These are phyloP conservation scores for Tolypocladium ophioglossoides DNA, from an alignment of 2,329 filamentous ascomycete species.

Conservation along the genomic window DNA sequence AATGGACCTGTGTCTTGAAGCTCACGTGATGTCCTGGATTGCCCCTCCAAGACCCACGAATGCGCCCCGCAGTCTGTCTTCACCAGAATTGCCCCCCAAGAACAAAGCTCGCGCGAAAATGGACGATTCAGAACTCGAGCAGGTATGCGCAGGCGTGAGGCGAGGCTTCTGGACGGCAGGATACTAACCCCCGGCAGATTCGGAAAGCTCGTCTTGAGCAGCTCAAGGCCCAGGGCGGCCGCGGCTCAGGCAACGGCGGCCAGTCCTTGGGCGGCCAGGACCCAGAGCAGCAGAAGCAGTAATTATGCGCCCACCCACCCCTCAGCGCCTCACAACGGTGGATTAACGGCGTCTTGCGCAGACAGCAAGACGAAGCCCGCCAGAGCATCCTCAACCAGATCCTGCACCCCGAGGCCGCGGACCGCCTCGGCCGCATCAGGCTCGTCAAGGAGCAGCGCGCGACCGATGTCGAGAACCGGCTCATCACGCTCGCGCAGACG, in stretches of 20 bases:
- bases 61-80: slow-evolving; percentile 2
- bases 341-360: slow-evolving; percentile 10
- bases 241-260: slow-evolving; percentile 33
- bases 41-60: slow-evolving; percentile 8
- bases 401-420: slow-evolving; percentile 84
- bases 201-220: slow-evolving; percentile 86
- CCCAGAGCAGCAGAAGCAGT: slow-evolving; percentile 50
- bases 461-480: slow-evolving; percentile 78
- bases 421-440: slow-evolving; percentile 86
- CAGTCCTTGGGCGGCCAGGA: slow-evolving; percentile 27
- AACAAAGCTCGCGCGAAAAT: slow-evolving; percentile 15
- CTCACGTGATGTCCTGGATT: slow-evolving; percentile 9
- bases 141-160: slow-evolving; percentile 15
- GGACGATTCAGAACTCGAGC: slow-evolving; percentile 34
- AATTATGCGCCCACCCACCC: not conserved
- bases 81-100: slow-evolving; percentile 2
- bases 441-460: slow-evolving; percentile 92
- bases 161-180: no score
- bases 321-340: not conserved
- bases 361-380: slow-evolving; percentile 56
- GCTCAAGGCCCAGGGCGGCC: slow-evolving; percentile 62
- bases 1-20: not conserved
- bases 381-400: slow-evolving; percentile 79
- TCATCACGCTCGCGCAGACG: slow-evolving; percentile 82
- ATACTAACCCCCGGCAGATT: slow-evolving; percentile 45